These are phyloP conservation scores for Aspergillus heteromorphus DNA, from an alignment of 495 filamentous ascomycete genomes.

Conservation along the genomic window DNA sequence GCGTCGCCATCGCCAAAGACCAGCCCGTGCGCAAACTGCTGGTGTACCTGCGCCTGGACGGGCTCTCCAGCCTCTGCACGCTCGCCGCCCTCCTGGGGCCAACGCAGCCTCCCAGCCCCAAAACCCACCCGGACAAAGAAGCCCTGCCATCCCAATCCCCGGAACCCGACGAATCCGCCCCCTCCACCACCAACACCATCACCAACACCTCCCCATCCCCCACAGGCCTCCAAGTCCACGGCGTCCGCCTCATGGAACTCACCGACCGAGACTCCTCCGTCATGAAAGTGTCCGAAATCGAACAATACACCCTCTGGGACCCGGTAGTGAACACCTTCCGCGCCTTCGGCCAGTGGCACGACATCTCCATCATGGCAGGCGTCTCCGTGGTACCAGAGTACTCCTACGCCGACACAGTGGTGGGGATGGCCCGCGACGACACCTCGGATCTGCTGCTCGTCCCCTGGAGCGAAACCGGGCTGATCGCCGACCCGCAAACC, in stretches of 20 bases:
- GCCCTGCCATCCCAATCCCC: slow-evolving; percentile 15
- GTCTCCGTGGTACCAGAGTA: slow-evolving; percentile 71
- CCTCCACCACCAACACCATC: too few relatives aligned
- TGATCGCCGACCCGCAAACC: slow-evolving; percentile 52
- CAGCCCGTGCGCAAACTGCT: slow-evolving; percentile 46
- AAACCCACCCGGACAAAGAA: slow-evolving; percentile 46
- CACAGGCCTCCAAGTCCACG: slow-evolving; percentile 71
- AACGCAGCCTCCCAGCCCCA: slow-evolving; percentile 25
- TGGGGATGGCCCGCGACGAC: slow-evolving; percentile 58
- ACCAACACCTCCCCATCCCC: too few relatives aligned
- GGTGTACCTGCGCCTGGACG: slow-evolving; percentile 80
- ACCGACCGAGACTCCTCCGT: slow-evolving; percentile 91
- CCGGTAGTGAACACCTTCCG: slow-evolving; percentile 90
- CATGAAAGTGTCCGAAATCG: slow-evolving; percentile 85
- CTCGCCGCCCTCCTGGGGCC: slow-evolving; percentile 67
- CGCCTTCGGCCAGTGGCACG: slow-evolving; percentile 79
- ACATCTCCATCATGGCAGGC: slow-evolving; percentile 75
- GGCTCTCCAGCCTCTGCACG: slow-evolving; percentile 78
- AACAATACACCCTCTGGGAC: slow-evolving; percentile 71
- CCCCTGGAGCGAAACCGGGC: slow-evolving; percentile 86
- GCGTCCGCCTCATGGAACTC: slow-evolving; percentile 78
- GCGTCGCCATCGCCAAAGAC: slow-evolving; percentile 40
- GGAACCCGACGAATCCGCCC: slow-evolving; percentile 24
- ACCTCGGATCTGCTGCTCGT: slow-evolving; percentile 77
- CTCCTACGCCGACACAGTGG: slow-evolving; percentile 73